These are phyloP conservation scores for Maudiozyma barnettii DNA, from an alignment of 805 yeast species.

Conservation along the genomic window DNA sequence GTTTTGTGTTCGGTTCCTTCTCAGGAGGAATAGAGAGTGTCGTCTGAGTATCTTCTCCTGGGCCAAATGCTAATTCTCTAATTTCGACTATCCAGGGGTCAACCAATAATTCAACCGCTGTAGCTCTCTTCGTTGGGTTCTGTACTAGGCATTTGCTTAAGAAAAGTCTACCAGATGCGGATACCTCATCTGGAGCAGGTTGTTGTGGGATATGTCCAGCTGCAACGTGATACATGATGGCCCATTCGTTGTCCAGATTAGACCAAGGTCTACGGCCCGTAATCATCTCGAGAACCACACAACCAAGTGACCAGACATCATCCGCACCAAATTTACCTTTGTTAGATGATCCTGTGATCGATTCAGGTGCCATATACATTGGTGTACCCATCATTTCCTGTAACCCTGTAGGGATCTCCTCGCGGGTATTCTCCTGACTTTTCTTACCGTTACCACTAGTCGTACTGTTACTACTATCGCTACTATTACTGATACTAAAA, in stretches of 20 bases:
- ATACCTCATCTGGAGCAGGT: constrained; percentile 70
- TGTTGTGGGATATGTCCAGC: constrained; percentile 86
- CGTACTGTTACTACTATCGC: neutral
- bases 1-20: neutral
- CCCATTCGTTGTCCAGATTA: constrained; percentile 93
- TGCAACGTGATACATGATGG: constrained; percentile 96
- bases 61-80: constrained; percentile 55
- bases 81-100: constrained; percentile 86
- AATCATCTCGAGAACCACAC: constrained; percentile 93
- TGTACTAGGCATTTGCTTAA: constrained; percentile 68
- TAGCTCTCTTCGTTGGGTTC: constrained; percentile 69
- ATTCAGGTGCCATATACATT: constrained; percentile 98
- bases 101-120: constrained; percentile 73
- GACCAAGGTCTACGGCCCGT: constrained; percentile 97
- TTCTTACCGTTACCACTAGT: neutral
- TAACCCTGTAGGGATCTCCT: constrained; percentile 8
- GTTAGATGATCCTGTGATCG: constrained; percentile 63
- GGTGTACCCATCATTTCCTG: constrained; percentile 74
- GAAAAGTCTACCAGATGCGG: constrained; percentile 63
- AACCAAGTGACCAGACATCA: constrained; percentile 96
- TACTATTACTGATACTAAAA: neutral
- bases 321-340: constrained; percentile 33
- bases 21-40: neutral
- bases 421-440: constrained; percentile 6
- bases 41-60: constrained; percentile 2